Evolutionary conservation across 495 filamentous ascomycete genomes (phyloP).

Genomic region (Cladorrhinum samala): DNA sequence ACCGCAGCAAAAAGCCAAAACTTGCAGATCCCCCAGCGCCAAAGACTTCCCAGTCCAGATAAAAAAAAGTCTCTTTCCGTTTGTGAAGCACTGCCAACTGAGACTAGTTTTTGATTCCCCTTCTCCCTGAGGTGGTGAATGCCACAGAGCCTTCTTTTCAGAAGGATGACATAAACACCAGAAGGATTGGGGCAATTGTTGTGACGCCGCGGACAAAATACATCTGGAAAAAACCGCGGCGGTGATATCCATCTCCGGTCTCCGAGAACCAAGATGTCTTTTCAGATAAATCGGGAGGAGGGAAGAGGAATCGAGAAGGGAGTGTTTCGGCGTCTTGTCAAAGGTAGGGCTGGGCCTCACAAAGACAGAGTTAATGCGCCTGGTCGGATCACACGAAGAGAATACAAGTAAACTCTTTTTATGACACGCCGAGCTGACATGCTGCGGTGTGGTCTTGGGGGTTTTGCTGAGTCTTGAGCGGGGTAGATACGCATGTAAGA

Average conservation of each 20-base stretch:
- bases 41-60: conserved; percentile 26
- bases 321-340: conserved; percentile 59
- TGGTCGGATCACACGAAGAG: conserved; percentile 48
- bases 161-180: no score
- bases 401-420: no score
- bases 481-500: conserved; percentile 23
- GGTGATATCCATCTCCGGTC: conserved; percentile 37
- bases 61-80: conserved; percentile 50
- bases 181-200: conserved; percentile 48
- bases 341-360: conserved; percentile 36
- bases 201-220: conserved; percentile 68
- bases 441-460: conserved; percentile 38
- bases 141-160: no score
- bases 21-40: conserved; percentile 23
- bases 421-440: conserved; percentile 37
- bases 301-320: conserved; percentile 25
- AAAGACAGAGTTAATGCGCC: conserved; percentile 71
- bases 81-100: conserved; percentile 67
- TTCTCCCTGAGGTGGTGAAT: no score
- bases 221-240: conserved; percentile 75
- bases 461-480: conserved; percentile 17
- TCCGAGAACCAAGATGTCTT: conserved; percentile 27
- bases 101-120: conserved; percentile 84
- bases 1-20: conserved; percentile 4
- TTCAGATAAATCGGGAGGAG: conserved; percentile 26